Base-by-base conservation (phyloP, 2,329 filamentous ascomycete genomes). In the Neonectria punicea region DNA sequence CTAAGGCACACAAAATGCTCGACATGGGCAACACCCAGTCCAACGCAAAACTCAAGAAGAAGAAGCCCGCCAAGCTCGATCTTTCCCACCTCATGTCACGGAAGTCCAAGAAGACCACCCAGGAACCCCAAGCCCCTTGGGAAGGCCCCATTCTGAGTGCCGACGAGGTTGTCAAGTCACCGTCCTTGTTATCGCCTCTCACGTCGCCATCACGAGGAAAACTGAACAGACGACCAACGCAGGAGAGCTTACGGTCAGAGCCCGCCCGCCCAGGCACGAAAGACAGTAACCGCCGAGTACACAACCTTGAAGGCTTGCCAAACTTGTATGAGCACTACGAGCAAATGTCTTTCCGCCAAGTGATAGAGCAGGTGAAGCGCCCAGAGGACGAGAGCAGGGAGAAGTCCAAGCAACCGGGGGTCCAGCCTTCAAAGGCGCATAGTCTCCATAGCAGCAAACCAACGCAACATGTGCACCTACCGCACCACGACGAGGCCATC, bases 241-340 rank as follows among this genome's bases (percentile, higher is more conserved):
- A 78, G 56, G 80, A 83, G 68, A 79, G 76, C 44, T 57, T 80
- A 14, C 67, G 62, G 11, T 74, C 73, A 8, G 72, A 76, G 32
- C 32, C 63, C 16, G 63, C 58, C 14, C 70, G 70, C 49, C 67
- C 75, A 50, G 70, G 61, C 14, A 76, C 76, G 4, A 73, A 66
- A 54, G 76, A 76, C 2, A 72, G 72, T 34, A 74, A 66, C 18
- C 72, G 63, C 28, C 68, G 70, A 54, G 61, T 47, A 10, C 66
- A 68, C 34, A 55, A 70, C 76, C 70, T 80, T 2, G 75, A 78
- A 16, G 82, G 82, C 3, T 74, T 87, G 22, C 80, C 85, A 47
- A 83, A 83, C 57, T 77, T 89, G 3, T 88, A 89, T 70, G 80
- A 86, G 60, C 85, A 89, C 70, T 88, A 89, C 70, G 87, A 89